A percentile compares a stretch with the other conserved stretches of the same genome.
These are phyloP conservation scores for Podospora anserina DNA, from an alignment of 495 filamentous ascomycete species.

Conservation along the genomic window DNA sequence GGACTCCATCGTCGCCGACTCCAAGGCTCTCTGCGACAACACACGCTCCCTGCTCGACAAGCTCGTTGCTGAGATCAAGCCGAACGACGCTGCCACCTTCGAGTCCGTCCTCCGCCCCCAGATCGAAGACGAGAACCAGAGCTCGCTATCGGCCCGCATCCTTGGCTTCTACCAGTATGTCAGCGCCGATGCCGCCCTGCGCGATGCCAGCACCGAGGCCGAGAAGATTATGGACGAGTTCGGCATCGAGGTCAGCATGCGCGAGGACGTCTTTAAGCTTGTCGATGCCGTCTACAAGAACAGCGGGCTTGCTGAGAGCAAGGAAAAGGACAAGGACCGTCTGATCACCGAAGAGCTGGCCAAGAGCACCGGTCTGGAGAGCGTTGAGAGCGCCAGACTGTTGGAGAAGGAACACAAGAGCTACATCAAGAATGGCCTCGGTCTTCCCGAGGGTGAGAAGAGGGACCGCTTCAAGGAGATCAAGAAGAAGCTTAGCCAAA, in stretches of 20 bases:
- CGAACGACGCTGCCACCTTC: conserved; percentile 60
- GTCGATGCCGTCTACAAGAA: conserved; percentile 53
- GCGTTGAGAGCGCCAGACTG: conserved; percentile 50
- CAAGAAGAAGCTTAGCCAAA: conserved; percentile 58
- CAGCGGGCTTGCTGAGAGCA: conserved; percentile 41
- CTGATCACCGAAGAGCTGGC: conserved; percentile 31
- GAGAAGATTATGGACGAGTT: conserved; percentile 61
- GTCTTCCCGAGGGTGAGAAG: conserved; percentile 51
- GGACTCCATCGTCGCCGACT: conserved; percentile 68
- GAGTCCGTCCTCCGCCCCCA: conserved; percentile 61
- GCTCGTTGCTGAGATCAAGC: conserved; percentile 64
- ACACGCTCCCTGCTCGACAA: conserved; percentile 70
- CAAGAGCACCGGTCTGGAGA: conserved; percentile 33
- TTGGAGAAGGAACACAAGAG: conserved; percentile 58
- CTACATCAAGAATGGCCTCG: conserved; percentile 57
- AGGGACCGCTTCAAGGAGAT: conserved; percentile 63
- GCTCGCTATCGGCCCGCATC: conserved; percentile 57
- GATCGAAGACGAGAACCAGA: conserved; percentile 63
- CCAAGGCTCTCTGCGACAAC: conserved; percentile 66
- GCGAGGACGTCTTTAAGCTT: conserved; percentile 58
- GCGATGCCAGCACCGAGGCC: conserved; percentile 59
- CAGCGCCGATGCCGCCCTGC: conserved; percentile 62
- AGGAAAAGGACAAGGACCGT: conserved; percentile 35
- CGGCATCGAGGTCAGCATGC: conserved; percentile 57
- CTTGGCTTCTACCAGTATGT: conserved; percentile 79